Evolutionary conservation across 2,329 filamentous ascomycete genomes (phyloP), one percentile per base, ranked within the genome.

Genomic region (Metarhizium album): DNA sequence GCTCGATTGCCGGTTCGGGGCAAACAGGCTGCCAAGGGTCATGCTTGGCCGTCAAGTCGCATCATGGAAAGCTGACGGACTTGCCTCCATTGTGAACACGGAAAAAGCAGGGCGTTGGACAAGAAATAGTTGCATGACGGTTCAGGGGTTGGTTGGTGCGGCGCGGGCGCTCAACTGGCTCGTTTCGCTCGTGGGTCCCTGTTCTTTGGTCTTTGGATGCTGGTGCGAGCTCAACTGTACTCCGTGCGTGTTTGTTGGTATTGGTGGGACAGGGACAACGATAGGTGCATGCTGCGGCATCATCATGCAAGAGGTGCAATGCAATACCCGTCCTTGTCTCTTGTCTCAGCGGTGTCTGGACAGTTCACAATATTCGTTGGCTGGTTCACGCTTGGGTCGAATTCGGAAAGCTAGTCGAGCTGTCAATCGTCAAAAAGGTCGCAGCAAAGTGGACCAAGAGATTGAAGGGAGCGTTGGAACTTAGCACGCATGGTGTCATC

Each of bases 401-500:
- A n/a, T n/a, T n/a, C n/a, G n/a, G n/a, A n/a, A n/a, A n/a, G n/a
- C n/a, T n/a, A n/a, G n/a, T n/a, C n/a, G n/a, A n/a, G n/a, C n/a
- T n/a, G n/a, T n/a, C n/a, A n/a, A 29, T 29, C 1, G 27, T 9
- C 27, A 29, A 29, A 9, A 9, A 29, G 7, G 27, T 29, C 27
- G 7, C 27, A 29, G 7, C 11, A 9, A 29, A 29, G 27, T 29
- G 27, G 27, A 9, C n/a, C 7, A 29, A 6, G 7, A 11, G 27
- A 11, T 29, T 29, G 27, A 27, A n/a, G n/a, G n/a, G n/a, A n/a
- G n/a, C 24, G 8, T 27, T 27, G 24, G 24, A 29, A 29, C 27
- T 29, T 29, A 11, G 27, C 27, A 29, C 4, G 4, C 45, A 49
- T 53, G 52, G 40, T 53, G 52, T 27, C 33, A 53, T 53, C 40